These are phyloP conservation scores for Pestalotiopsis sp. DNA, from an alignment of 2,329 filamentous ascomycete genomes.

Conservation along the genomic window DNA sequence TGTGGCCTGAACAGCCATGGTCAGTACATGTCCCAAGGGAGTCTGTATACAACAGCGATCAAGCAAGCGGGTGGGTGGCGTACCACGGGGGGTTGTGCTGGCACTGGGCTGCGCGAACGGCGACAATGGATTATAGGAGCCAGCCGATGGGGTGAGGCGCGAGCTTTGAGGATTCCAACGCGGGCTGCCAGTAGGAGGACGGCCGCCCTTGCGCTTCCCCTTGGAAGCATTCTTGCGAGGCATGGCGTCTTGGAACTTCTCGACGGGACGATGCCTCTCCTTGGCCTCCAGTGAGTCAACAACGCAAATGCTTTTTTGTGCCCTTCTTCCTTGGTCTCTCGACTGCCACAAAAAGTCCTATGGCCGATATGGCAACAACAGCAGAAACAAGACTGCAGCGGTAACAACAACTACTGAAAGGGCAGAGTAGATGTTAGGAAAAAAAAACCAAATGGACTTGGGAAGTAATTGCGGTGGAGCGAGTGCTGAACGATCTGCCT, in stretches of 20 bases:
- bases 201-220: slow-evolving; percentile 5
- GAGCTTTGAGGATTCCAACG: neutral
- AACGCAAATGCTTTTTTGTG: neutral
- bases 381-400: too few relatives aligned
- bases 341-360: too few relatives aligned
- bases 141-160: neutral
- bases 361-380: too few relatives aligned
- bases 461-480: too few relatives aligned
- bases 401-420: too few relatives aligned
- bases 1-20: slow-evolving; percentile 37
- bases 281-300: neutral
- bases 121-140: neutral
- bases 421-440: too few relatives aligned
- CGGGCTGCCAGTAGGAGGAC: neutral
- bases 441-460: too few relatives aligned
- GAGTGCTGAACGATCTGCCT: too few relatives aligned
- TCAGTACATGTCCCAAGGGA: slow-evolving; percentile 10
- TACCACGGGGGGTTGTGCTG: slow-evolving; percentile 1
- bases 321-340: neutral
- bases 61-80: neutral
- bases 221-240: slow-evolving; percentile 5
- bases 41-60: neutral
- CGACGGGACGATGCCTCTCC: too few relatives aligned
- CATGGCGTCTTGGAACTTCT: neutral
- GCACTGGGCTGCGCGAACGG: neutral